These are phyloP conservation scores for Digitaria exilis DNA, from an alignment of 202 grass and related monocot species.

Conservation along the genomic window DNA sequence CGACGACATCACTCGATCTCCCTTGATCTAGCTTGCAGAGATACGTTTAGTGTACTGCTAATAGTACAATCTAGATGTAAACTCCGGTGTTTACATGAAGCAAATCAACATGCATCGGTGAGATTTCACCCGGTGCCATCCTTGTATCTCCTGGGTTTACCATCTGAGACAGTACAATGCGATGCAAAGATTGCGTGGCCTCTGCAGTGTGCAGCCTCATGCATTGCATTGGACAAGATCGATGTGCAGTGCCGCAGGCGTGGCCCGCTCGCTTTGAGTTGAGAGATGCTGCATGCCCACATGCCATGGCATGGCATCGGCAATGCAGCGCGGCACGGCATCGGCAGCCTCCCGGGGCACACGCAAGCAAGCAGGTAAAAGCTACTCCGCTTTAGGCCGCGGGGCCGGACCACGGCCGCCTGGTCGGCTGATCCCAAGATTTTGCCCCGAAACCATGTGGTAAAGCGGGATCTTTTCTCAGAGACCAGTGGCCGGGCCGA, in stretches of 20 bases:
- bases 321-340: neutral
- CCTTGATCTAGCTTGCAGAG: slow-evolving; percentile 52
- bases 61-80: slow-evolving; percentile 45
- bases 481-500: neutral
- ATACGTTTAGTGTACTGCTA: slow-evolving; percentile 37
- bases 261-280: neutral
- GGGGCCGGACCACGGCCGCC: slow-evolving; percentile 35
- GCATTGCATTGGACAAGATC: neutral
- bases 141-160: neutral
- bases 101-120: slow-evolving; percentile 34
- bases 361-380: slow-evolving; percentile 38
- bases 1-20: neutral
- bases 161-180: neutral
- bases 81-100: slow-evolving; percentile 58
- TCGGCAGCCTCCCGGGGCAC: slow-evolving; percentile 18
- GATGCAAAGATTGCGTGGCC: neutral
- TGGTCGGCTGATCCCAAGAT: slow-evolving; percentile 26
- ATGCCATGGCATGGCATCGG: neutral
- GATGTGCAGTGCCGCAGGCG: slow-evolving; percentile 17
- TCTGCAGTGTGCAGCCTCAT: slow-evolving; percentile 16
- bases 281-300: slow-evolving; percentile 14
- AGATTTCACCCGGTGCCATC: slow-evolving; percentile 24
- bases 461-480: slow-evolving; percentile 34
- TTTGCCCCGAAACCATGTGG: slow-evolving; percentile 32
- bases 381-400: slow-evolving; percentile 31